phyloP scores from a whole-genome alignment of 116 monocot species.

The Papilionanthe hybrid region DNA sequence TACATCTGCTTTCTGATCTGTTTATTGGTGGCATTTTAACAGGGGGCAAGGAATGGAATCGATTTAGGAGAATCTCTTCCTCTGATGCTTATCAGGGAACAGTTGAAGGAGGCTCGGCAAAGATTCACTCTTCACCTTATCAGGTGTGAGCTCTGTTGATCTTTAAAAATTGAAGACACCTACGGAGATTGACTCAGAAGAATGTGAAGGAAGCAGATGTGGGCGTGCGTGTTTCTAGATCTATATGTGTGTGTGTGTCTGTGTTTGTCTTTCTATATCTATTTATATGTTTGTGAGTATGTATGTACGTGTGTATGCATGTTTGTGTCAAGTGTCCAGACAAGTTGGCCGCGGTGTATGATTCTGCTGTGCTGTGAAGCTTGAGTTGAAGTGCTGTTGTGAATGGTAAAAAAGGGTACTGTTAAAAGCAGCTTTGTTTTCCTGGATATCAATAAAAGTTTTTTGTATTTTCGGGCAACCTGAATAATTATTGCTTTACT shows the following conservation, averaged over 20 bases:
- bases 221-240: background rate
- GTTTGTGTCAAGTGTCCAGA: too few relatives aligned
- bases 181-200: background rate
- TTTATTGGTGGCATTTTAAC: background rate
- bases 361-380: too few relatives aligned
- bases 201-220: too few relatives aligned
- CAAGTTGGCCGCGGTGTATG: too few relatives aligned
- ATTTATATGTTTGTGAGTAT: too few relatives aligned
- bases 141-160: slow-evolving; percentile 39
- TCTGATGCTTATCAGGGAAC: slow-evolving; percentile 42
- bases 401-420: too few relatives aligned
- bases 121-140: slow-evolving; percentile 24
- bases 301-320: background rate
- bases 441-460: too few relatives aligned
- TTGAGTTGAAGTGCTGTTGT: too few relatives aligned
- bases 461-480: too few relatives aligned
- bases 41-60: slow-evolving; percentile 54
- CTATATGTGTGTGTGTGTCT: background rate
- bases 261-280: background rate
- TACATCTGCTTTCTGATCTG: background rate
- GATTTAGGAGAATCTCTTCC: slow-evolving; percentile 51
- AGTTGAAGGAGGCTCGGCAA: background rate
- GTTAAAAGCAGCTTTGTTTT: too few relatives aligned
- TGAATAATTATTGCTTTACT: too few relatives aligned
- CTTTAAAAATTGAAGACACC: background rate